These are phyloP conservation scores for Pleurotus platypus DNA, from an alignment of 768 basidiomycete genomes.

Conservation along the genomic window DNA sequence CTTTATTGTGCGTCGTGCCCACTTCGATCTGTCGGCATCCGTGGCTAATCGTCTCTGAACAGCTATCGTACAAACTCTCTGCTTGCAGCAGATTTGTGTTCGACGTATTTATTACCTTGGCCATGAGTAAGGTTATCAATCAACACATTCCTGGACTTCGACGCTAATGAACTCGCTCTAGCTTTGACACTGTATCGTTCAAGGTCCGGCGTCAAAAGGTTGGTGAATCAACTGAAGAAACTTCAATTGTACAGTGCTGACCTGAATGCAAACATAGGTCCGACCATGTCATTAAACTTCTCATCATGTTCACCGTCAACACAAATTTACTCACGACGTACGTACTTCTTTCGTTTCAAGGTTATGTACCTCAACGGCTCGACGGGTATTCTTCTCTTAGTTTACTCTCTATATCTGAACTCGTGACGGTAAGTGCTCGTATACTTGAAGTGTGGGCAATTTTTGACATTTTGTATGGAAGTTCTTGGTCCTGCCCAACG, in stretches of 20 bases:
- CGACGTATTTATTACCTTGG: not conserved
- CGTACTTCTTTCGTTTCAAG: not conserved
- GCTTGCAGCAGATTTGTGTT: not conserved
- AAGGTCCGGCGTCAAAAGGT: not conserved
- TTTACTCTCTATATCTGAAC: constrained; percentile 1
- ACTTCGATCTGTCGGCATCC: not conserved
- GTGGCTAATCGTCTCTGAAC: not conserved
- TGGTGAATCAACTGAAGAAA: not conserved
- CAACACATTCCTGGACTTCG: not conserved
- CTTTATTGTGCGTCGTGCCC: not conserved
- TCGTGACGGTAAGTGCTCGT: not conserved
- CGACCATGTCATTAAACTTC: too few relatives aligned
- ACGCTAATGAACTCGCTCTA: not conserved
- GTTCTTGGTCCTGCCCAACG: constrained; percentile 7
- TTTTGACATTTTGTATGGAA: not conserved
- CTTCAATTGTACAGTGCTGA: not conserved
- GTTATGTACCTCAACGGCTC: not conserved
- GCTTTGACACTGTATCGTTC: not conserved
- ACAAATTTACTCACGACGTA: constrained; percentile 3
- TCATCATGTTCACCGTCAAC: too few relatives aligned
- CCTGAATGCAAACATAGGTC: not conserved
- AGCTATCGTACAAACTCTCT: not conserved
- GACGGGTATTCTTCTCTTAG: not conserved
- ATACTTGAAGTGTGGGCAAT: not conserved
- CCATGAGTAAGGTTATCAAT: not conserved